Base-by-base conservation (phyloP, 768 basidiomycete genomes). In the Calocybe gangraenosa region DNA sequence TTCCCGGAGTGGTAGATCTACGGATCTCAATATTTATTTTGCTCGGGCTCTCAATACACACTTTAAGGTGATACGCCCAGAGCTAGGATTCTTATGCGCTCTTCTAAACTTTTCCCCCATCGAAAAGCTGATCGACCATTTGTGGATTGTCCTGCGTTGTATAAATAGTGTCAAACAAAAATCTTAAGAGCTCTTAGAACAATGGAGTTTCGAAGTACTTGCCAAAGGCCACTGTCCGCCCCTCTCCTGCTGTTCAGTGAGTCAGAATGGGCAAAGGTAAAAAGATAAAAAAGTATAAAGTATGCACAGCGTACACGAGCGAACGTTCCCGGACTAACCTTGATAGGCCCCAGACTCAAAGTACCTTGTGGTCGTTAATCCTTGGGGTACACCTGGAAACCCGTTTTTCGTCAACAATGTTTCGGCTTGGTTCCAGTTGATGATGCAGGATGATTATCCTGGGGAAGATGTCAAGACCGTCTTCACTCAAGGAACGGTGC, bases 1-100 rank as follows among this genome's bases (percentile, higher is more conserved):
- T 87, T 86, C 78, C 83, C 84, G 84, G 86, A 87, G 85, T 87
- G 84, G 85, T 85, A 85, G 74, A 74, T 48, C 67, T 68, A 67
- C 63, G 67, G 66, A 53, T 67, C 65, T 67, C 67, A 68, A 67
- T 66, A 67, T 67, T 67, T 67, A 68, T 68, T 65, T 60, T 63
- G 25, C 25, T 6, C 25, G 11, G 25, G 25, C 25, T 28, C 11
- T 11, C 25, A 28, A 6, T 28, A 28, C n/a, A n/a, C n/a, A n/a
- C n/a, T n/a, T n/a, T n/a, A n/a, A n/a, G n/a, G n/a, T n/a, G n/a
- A n/a, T n/a, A n/a, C n/a, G n/a, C n/a, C n/a, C n/a, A n/a, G n/a
- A n/a, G n/a, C n/a, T n/a, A n/a, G n/a, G n/a, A n/a, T n/a, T n/a
- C n/a, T n/a, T n/a, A n/a, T n/a, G n/a, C n/a, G n/a, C n/a, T n/a